Conservation (phyloP, 495 filamentous ascomycete species). For the Chaetomium tenue region DNA sequence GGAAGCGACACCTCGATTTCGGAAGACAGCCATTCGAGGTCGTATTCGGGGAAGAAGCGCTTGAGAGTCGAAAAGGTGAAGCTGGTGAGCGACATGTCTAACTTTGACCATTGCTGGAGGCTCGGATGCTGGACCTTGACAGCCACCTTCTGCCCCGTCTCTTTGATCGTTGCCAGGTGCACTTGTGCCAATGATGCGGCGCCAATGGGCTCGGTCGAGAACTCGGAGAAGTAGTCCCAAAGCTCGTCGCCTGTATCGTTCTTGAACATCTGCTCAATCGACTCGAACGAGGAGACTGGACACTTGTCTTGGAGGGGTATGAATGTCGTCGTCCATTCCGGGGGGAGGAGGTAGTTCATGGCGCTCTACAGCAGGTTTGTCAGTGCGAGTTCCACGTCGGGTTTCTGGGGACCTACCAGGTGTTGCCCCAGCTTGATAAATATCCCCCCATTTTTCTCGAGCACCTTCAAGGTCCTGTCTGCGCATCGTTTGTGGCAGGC, state of each 20-base stretch:
- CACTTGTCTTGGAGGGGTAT: conserved; percentile 95
- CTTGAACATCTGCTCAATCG: conserved; percentile 80
- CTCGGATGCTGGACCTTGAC: conserved; percentile 96
- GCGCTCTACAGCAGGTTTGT: conserved; percentile 57
- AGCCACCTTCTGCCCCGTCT: conserved; percentile 84
- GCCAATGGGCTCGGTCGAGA: conserved; percentile 76
- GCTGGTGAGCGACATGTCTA: conserved; percentile 82
- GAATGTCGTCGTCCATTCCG: conserved; percentile 95
- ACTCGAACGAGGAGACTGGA: conserved; percentile 86
- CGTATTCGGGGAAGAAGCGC: conserved; percentile 94
- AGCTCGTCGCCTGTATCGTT: conserved; percentile 79
- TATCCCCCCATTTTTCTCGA: conserved; percentile 95
- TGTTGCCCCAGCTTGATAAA: conserved; percentile 99
- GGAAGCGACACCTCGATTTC: conserved; percentile 92
- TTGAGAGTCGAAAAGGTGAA: conserved; percentile 90
- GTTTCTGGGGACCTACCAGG: conserved; percentile 49
- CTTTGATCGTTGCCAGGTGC: conserved; percentile 81
- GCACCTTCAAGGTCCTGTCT: conserved; percentile 70
- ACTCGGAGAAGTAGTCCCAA: conserved; percentile 78
- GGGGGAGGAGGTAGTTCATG: conserved; percentile 91
- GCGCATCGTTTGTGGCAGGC: conserved; percentile 94
- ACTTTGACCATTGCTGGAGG: conserved; percentile 84
- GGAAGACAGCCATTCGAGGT: conserved; percentile 89
- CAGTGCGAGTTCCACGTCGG: background rate
- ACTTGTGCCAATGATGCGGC: conserved; percentile 95